phyloP scores from a whole-genome alignment of 78 protist species.

The Polysphondylium violaceum region DNA sequence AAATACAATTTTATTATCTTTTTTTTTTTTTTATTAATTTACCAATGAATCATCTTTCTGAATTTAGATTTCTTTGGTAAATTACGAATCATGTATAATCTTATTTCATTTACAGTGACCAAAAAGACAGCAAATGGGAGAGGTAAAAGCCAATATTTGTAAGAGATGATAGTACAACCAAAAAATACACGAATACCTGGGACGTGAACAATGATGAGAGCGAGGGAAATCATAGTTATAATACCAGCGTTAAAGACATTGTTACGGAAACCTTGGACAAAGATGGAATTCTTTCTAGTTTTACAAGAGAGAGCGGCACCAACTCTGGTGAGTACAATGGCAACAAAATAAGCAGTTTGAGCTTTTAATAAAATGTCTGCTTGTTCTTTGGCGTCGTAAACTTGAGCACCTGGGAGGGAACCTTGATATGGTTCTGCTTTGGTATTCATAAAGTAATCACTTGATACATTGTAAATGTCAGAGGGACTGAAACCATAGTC shows the following conservation, averaged over 20 bases:
- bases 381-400: background rate
- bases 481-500: constrained; percentile 70
- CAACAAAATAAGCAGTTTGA: constrained; percentile 91
- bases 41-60: too few species aligned
- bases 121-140: constrained; percentile 92
- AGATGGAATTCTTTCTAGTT: constrained; percentile 89
- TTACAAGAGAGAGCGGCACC: constrained; percentile 93
- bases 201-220: constrained; percentile 79
- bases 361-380: constrained; percentile 54
- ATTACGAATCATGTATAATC: constrained; percentile 82
- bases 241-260: constrained; percentile 85
- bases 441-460: constrained; percentile 18
- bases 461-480: constrained; percentile 10
- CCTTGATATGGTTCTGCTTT: background rate
- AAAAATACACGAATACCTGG: constrained; percentile 83
- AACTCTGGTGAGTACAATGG: constrained; percentile 87
- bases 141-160: constrained; percentile 89
- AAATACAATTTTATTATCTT: too few species aligned
- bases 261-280: constrained; percentile 89
- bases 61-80: too few species aligned
- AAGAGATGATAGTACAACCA: constrained; percentile 75
- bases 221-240: constrained; percentile 85
- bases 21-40: too few species aligned
- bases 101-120: constrained; percentile 87
- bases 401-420: too few species aligned